These are phyloP conservation scores for Botrytis hyacinthi DNA, from an alignment of 2,329 filamentous ascomycete species.

Conservation along the genomic window DNA sequence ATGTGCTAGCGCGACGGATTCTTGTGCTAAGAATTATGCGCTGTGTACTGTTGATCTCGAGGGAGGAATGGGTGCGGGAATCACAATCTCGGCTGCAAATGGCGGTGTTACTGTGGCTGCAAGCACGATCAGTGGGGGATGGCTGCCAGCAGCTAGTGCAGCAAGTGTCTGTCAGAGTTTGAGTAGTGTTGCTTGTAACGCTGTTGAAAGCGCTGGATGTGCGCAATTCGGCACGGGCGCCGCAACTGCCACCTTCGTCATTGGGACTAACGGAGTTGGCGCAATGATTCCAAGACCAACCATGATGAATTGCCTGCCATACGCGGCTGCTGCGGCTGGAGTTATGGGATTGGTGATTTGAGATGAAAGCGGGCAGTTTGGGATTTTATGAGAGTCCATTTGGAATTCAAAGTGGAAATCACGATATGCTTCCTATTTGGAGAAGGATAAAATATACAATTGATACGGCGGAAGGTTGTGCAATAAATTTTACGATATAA, in stretches of 20 bases:
- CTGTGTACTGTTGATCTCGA: conserved; percentile 52
- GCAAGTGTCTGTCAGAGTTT: conserved; percentile 56
- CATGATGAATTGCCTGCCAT: conserved; percentile 16
- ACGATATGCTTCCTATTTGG: neutral
- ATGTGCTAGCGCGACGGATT: conserved; percentile 51
- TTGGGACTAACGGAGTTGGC: conserved; percentile 12
- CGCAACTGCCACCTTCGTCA: conserved; percentile 15
- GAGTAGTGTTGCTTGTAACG: conserved; percentile 51
- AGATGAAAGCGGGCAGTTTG: neutral
- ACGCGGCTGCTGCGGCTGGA: conserved; percentile 13
- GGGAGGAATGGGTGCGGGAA: conserved; percentile 46
- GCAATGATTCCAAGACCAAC: conserved; percentile 16
- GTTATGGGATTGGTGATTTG: conserved; percentile 14
- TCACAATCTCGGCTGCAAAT: conserved; percentile 56
- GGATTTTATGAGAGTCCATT: neutral
- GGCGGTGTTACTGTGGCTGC: conserved; percentile 51
- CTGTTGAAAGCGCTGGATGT: conserved; percentile 33
- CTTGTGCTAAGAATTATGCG: conserved; percentile 54
- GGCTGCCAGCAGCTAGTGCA: conserved; percentile 47
- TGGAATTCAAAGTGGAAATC: neutral
- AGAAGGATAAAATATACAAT: neutral
- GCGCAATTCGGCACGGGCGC: conserved; percentile 31
- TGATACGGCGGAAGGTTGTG: neutral
- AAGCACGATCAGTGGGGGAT: conserved; percentile 37
- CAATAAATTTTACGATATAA: neutral